Conservation (phyloP, 345 rosid genomes). For the Bruguiera sexangula region DNA sequence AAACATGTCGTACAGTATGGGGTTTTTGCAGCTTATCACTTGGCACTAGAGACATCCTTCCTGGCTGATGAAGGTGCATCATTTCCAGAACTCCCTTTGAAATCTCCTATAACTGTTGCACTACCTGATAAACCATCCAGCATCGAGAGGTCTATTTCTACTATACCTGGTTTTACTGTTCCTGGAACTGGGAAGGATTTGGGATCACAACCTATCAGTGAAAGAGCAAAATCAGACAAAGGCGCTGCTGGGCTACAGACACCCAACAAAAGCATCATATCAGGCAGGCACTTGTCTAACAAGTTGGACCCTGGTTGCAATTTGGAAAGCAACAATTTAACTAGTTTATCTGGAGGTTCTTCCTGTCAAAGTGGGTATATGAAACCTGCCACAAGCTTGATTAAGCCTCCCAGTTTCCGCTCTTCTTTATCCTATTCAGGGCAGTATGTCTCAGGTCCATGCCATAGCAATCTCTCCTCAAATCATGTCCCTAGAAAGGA, state of each 20-base stretch:
- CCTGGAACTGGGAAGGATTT: conserved; percentile 47
- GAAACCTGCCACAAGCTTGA: conserved; percentile 17
- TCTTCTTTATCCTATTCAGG: conserved; percentile 19
- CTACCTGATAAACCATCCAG: conserved; percentile 69
- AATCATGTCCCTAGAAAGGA: neutral
- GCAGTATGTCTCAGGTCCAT: conserved; percentile 6
- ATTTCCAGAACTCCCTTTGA: conserved; percentile 57
- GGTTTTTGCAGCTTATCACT: conserved; percentile 93
- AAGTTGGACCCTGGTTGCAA: conserved; percentile 23
- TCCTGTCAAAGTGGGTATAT: neutral
- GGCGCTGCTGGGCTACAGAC: conserved; percentile 26
- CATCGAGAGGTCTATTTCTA: conserved; percentile 76
- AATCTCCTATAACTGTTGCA: conserved; percentile 73
- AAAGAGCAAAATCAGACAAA: conserved; percentile 3
- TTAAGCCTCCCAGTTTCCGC: conserved; percentile 13
- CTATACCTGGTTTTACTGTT: conserved; percentile 67
- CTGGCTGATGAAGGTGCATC: conserved; percentile 85
- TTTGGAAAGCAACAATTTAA: conserved; percentile 30
- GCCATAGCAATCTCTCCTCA: neutral
- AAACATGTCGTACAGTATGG: conserved; percentile 95
- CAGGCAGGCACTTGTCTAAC: conserved; percentile 26
- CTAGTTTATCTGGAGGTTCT: neutral
- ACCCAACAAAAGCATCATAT: conserved; percentile 25
- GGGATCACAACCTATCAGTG: conserved; percentile 32
- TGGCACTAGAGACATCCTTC: conserved; percentile 90